Evolutionary conservation across 2,329 filamentous ascomycete species (phyloP), one percentile per base, ranked within the genome.

Genomic region (Penicillium janthinellum): DNA sequence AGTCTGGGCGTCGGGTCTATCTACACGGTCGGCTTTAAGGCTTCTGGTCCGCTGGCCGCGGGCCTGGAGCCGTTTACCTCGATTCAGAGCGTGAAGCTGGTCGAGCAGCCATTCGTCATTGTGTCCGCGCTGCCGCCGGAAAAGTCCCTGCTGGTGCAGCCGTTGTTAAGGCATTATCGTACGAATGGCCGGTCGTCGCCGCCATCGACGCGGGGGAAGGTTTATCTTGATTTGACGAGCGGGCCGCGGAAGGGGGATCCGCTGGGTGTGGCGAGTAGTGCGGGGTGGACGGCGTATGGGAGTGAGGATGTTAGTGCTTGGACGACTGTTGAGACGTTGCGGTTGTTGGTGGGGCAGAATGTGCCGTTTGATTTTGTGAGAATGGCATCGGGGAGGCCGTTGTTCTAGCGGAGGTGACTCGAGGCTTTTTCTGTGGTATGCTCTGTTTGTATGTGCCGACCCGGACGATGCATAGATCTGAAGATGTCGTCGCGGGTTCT

Each of bases 311-410:
- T 92, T 35, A 89, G 88, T 58, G 90, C 91, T 0, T 95, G 92
- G 79, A 93, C 90, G 22, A 93, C 90, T 2, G 91, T 94, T 5
- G 90, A 95, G 77, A 94, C 88, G 51, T 77, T 95, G 57, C 82
- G 91, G 65, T 75, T 93, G 60, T 81, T 96, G 25, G 90, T 94
- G 11, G 91, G 91, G 10, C 90, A 95, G 78, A 95, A 95, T 73
- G 90, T 95, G 58, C 90, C 90, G 5, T 94, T 92, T 76, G 92
- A 90, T 76, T 96, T 96, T 79, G 91, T 95, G 44, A 83, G 90
- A 51, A 80, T 95, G 71, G 90, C 91, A 41, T 84, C 83, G 64
- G 86, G 85, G 25, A 77, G 84, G 67, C 82, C 82, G 20, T 68
- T 86, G 63, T 84, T 81, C 67, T 82, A 11, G 10, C 31, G 7